Conservation (phyloP, 371 early-diverging fungal genomes). For the Fennellomyces sp. region DNA sequence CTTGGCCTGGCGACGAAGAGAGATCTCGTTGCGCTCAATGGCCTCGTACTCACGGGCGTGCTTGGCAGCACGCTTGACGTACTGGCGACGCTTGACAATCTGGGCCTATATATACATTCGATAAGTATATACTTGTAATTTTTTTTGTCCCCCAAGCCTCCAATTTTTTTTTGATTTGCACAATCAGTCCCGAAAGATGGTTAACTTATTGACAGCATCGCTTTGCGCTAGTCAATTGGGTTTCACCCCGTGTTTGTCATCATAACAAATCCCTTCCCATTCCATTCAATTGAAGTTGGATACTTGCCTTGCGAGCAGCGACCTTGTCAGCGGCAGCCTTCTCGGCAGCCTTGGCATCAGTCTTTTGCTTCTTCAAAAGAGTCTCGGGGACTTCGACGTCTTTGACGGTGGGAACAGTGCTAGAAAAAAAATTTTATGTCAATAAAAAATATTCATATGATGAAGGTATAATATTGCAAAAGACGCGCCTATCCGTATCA, state of each 20-base stretch:
- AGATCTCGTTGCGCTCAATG: conserved; percentile 87
- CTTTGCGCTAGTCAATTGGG: conserved; percentile 39
- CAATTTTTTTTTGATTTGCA: neutral
- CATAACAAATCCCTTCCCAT: neutral
- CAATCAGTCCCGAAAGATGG: conserved; percentile 80
- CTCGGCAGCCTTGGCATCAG: conserved; percentile 82
- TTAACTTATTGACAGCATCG: conserved; percentile 58
- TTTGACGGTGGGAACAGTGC: conserved; percentile 63
- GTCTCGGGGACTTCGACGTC: conserved; percentile 92
- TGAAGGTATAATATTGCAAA: neutral
- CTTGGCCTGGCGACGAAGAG: conserved; percentile 92
- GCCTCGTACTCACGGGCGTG: conserved; percentile 94
- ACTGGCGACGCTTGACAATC: conserved; percentile 85
- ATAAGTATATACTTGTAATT: neutral
- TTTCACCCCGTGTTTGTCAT: conserved; percentile 14
- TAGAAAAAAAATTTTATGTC: conserved; percentile 16
- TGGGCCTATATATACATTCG: conserved; percentile 58
- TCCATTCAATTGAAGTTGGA: neutral
- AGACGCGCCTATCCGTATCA: neutral
- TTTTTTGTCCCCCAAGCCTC: neutral
- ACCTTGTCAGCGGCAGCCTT: conserved; percentile 70
- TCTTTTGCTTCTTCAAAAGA: conserved; percentile 96
- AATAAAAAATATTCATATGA: conserved; percentile 3
- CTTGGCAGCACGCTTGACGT: conserved; percentile 98
- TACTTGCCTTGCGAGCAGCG: conserved; percentile 67